Base-by-base conservation (phyloP, 306 rosid species). In the Alnus glutinosa region DNA sequence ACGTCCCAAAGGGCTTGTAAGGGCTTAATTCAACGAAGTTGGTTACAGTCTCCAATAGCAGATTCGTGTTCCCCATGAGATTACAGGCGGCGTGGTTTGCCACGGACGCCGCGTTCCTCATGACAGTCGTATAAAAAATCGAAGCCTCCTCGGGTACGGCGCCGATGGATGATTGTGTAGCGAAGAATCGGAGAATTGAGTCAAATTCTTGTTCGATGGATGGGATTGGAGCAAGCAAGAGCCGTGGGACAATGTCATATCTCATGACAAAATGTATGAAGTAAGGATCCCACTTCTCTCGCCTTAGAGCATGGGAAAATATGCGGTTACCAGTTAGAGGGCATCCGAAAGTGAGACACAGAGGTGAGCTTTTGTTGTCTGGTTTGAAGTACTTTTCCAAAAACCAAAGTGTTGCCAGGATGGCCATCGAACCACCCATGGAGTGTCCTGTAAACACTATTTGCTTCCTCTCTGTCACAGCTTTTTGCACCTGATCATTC, bases 1-100 rank as follows among this genome's bases (percentile, higher is more conserved):
- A 95, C 2, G 91, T 91, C 18, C 99, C 97, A 57, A 91, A 95
- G 19, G 99, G 96, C 71, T 87, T 89, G 57, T 90, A 95, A 81
- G 98, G 94, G 79, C 98, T 95, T 50, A 90, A 73, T 9, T 85
- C 81, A 18, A 88, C 70, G 39, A 91, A 89, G 57, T 70, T 83
- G 2, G 80, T 72, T 66, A 91, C 67, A 1, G 90, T 93, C 19
- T 91, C 91, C 19, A 88, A 66, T 37, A 92, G 66, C 67, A 82
- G 77, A 70, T 89, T 93, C 30, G 93, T 83, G 77, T 82, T 91
- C 23, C 92, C 98, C 93, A 90, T 95, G 4, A 93, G 91, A 51
- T 54, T 83, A 61, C 91, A 91, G 1, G 98, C 98, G 1, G 83
- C 85, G 46, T 85, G 87, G 79, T 90, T 91, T 5, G 97, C 74